Percentiles rank a stretch among this genome's conserved stretches.
phyloP scores from a whole-genome alignment of 116 monocot species.

The Phalaenopsis hybrid region DNA sequence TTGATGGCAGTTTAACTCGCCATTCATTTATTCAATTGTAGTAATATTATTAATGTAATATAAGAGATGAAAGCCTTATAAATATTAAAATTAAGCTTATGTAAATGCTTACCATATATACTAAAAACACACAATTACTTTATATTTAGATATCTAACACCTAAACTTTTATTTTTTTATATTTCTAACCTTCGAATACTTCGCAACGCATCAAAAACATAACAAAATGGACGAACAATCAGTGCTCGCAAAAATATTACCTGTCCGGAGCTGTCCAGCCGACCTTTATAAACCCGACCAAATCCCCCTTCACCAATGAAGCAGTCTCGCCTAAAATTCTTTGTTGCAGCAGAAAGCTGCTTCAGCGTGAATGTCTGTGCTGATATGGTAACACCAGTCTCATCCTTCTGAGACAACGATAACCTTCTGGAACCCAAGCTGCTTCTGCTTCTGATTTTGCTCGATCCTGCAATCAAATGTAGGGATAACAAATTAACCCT shows the following conservation, averaged over 20 bases:
- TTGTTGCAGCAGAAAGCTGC: conserved; percentile 52
- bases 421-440: conserved; percentile 10
- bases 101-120: no score
- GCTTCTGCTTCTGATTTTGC: conserved; percentile 9
- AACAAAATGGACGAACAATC: background rate
- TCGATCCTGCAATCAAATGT: conserved; percentile 16
- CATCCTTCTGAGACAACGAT: conserved; percentile 12
- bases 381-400: conserved; percentile 19
- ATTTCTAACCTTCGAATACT: no score
- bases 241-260: conserved; percentile 12
- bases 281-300: conserved; percentile 66
- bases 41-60: no score
- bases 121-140: no score
- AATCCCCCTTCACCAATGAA: conserved; percentile 75
- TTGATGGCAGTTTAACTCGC: no score
- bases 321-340: conserved; percentile 52
- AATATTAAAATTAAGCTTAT: no score
- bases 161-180: no score
- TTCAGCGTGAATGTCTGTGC: conserved; percentile 42
- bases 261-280: conserved; percentile 56
- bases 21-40: no score
- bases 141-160: no score
- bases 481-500: background rate
- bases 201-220: no score
- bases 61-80: no score